A percentile compares a stretch with the other conserved stretches of the same genome.
phyloP scores from a whole-genome alignment of 2,329 filamentous ascomycete genomes.

The Chaetomium globosum region DNA sequence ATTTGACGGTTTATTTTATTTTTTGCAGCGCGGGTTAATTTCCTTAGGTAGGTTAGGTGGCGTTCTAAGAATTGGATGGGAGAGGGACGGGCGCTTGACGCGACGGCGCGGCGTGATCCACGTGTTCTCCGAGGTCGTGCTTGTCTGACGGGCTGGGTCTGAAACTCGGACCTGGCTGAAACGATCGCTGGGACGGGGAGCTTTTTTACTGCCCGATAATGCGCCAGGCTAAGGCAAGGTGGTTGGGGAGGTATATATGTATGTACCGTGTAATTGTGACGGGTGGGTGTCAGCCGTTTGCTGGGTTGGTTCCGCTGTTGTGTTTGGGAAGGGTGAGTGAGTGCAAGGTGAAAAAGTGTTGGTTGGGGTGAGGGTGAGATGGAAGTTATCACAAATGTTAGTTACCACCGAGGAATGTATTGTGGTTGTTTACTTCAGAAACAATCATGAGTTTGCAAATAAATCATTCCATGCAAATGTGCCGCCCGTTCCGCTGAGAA shows the following conservation, averaged over 20 bases:
- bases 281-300: neutral
- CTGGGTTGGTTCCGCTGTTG: neutral
- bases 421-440: neutral
- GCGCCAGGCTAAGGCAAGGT: no score
- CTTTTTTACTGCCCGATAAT: neutral
- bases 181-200: neutral
- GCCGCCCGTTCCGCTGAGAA: neutral
- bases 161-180: slow-evolving; percentile 17
- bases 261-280: no score
- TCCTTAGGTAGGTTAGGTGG: no score
- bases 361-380: no score
- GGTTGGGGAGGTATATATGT: no score
- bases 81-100: neutral
- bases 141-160: neutral
- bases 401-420: neutral
- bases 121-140: neutral
- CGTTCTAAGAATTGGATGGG: no score
- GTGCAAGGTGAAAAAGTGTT: no score
- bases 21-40: no score
- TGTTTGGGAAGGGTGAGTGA: neutral
- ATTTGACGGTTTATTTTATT: neutral
- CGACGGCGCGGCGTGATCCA: slow-evolving; percentile 4
- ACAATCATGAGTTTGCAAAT: neutral
- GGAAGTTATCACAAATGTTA: neutral
- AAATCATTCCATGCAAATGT: neutral